A percentile compares a stretch with the other conserved stretches of the same genome.
phyloP scores from a whole-genome alignment of 2,329 filamentous ascomycete genomes.

The Xylariaceae sp. region DNA sequence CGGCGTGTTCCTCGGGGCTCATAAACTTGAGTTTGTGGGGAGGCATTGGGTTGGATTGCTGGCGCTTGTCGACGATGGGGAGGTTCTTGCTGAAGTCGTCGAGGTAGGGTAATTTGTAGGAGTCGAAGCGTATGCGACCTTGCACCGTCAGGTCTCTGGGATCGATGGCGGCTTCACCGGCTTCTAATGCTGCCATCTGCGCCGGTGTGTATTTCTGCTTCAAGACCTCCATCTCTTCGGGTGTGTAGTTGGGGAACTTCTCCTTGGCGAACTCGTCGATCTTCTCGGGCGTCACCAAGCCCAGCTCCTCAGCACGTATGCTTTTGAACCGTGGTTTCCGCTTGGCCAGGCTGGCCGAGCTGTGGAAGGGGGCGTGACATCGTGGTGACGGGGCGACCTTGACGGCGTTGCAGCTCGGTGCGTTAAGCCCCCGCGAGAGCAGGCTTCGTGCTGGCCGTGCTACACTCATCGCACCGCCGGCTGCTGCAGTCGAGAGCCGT shows the following conservation, averaged over 20 bases:
- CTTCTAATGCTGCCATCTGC: slow-evolving; percentile 78
- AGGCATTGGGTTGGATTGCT: slow-evolving; percentile 47
- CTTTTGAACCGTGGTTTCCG: slow-evolving; percentile 51
- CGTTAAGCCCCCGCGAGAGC: slow-evolving; percentile 48
- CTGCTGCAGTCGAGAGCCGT: too few species aligned
- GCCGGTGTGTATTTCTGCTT: slow-evolving; percentile 70
- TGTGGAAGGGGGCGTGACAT: slow-evolving; percentile 48
- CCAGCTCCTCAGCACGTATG: slow-evolving; percentile 51
- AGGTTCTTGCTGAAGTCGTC: slow-evolving; percentile 80
- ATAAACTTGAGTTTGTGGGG: slow-evolving; percentile 60
- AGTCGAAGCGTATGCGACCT: slow-evolving; percentile 68
- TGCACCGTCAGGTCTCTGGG: slow-evolving; percentile 71
- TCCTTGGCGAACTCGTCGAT: slow-evolving; percentile 45
- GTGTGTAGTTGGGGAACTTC: slow-evolving; percentile 62
- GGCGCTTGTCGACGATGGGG: slow-evolving; percentile 73
- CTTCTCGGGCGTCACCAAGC: slow-evolving; percentile 44
- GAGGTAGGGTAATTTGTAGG: slow-evolving; percentile 70
- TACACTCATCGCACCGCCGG: slow-evolving; percentile 49
- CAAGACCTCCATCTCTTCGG: slow-evolving; percentile 62
- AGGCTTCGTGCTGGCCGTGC: slow-evolving; percentile 54
- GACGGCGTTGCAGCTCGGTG: slow-evolving; percentile 19
- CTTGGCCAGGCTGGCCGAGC: slow-evolving; percentile 45
- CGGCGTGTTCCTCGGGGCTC: slow-evolving; percentile 57
- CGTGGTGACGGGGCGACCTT: slow-evolving; percentile 15
- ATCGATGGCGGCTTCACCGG: slow-evolving; percentile 74